A percentile compares a stretch with the other conserved stretches of the same genome.
phyloP scores from a whole-genome alignment of 106 monocot genomes.

The Amphibolis antarctica region DNA sequence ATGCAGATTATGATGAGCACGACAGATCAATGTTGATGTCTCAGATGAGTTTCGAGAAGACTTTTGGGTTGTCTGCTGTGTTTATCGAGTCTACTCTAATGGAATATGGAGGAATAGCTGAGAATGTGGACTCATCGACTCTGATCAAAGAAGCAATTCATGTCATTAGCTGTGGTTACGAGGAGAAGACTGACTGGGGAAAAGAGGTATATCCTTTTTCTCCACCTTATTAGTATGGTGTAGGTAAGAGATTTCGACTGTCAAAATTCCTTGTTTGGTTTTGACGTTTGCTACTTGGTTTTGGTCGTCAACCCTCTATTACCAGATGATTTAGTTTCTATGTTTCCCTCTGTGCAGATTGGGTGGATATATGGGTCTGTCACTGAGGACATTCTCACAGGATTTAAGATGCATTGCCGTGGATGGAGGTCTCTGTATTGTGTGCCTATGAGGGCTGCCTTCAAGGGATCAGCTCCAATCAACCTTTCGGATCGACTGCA shows the following conservation, averaged over 20 bases:
- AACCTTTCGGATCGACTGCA: conserved; percentile 87
- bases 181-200: conserved; percentile 97
- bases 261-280: background rate
- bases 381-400: conserved; percentile 86
- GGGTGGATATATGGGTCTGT: conserved; percentile 98
- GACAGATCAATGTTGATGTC: conserved; percentile 79
- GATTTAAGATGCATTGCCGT: conserved; percentile 98
- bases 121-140: conserved; percentile 55
- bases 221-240: background rate
- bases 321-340: background rate
- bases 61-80: conserved; percentile 73
- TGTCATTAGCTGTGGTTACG: conserved; percentile 93
- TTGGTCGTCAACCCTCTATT: background rate
- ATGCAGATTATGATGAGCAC: conserved; percentile 79
- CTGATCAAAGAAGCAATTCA: conserved; percentile 92
- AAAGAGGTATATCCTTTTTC: conserved; percentile 57
- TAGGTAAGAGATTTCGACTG: background rate
- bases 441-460: conserved; percentile 83
- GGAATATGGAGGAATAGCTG: conserved; percentile 74
- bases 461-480: conserved; percentile 95
- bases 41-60: conserved; percentile 93
- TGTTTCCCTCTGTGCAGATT: conserved; percentile 33
- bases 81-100: conserved; percentile 96
- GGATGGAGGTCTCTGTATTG: conserved; percentile 97
- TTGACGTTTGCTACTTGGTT: background rate